Evolutionary conservation across 2,329 filamentous ascomycete genomes (phyloP).

Genomic region (Conoideocrella luteorostrata): DNA sequence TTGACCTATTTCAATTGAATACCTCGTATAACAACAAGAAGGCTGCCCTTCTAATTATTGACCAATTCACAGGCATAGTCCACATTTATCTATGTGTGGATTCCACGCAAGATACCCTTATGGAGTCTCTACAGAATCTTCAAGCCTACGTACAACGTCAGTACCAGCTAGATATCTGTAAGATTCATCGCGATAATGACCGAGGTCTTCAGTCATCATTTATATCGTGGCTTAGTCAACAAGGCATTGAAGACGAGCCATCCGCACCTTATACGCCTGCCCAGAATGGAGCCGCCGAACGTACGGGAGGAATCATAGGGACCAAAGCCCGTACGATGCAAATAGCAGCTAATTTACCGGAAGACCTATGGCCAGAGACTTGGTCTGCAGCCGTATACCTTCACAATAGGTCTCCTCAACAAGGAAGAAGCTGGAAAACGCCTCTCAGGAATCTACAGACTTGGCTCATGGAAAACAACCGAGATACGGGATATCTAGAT

Average conservation of each 20-base stretch:
- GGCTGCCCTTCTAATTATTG: slow-evolving; percentile 1
- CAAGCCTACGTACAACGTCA: background rate
- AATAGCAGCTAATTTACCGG: slow-evolving; percentile 1
- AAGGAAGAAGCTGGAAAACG: slow-evolving; percentile 4
- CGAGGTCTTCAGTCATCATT: background rate
- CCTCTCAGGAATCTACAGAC: background rate
- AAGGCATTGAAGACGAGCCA: too few species aligned
- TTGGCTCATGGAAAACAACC: slow-evolving; percentile 6
- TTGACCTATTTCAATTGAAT: too few species aligned
- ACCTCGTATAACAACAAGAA: too few species aligned
- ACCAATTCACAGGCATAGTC: slow-evolving; percentile 1
- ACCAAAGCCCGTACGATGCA: too few species aligned
- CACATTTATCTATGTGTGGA: background rate
- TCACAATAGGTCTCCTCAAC: slow-evolving; percentile 8
- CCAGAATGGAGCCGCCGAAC: too few species aligned
- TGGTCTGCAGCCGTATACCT: too few species aligned
- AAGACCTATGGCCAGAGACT: slow-evolving; percentile 1
- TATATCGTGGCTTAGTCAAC: background rate
- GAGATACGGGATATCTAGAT: background rate
- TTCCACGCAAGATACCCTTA: background rate
- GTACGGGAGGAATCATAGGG: too few species aligned
- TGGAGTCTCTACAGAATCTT: too few species aligned
- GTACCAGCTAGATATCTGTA: slow-evolving; percentile 1
- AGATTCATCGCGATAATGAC: slow-evolving; percentile 4
- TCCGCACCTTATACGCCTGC: too few species aligned